These are phyloP conservation scores for Scheffersomyces coipomensis DNA, from an alignment of 805 yeast genomes.

Conservation along the genomic window DNA sequence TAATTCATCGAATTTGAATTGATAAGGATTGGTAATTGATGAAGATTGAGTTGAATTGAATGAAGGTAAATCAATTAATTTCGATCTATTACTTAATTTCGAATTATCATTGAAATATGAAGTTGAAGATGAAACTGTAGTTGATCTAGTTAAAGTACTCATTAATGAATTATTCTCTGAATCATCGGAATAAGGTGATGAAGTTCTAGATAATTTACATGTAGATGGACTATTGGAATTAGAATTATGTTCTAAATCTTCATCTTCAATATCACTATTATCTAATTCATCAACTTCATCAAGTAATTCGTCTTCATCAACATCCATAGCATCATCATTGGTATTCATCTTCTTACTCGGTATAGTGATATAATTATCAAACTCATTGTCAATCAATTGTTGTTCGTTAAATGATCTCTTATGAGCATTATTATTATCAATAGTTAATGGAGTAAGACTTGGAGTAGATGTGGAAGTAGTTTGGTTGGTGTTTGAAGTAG, in stretches of 20 bases:
- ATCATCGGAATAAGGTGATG: conserved; percentile 32
- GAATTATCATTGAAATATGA: conserved; percentile 13
- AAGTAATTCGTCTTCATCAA: background rate
- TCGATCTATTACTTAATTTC: conserved; percentile 10
- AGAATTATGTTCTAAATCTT: background rate
- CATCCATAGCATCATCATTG: background rate
- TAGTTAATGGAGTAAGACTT: background rate
- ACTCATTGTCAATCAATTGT: conserved; percentile 2
- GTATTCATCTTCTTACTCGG: background rate
- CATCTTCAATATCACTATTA: conserved; percentile 3
- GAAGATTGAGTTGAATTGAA: background rate
- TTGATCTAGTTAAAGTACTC: conserved; percentile 40
- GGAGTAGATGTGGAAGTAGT: background rate
- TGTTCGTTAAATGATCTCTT: conserved; percentile 10
- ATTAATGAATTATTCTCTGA: conserved; percentile 33
- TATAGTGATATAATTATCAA: conserved; percentile 1
- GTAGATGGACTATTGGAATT: background rate
- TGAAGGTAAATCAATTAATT: background rate
- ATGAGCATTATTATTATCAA: conserved; percentile 5
- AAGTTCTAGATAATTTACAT: conserved; percentile 30
- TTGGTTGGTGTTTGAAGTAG: background rate
- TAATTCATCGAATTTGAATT: conserved; percentile 20
- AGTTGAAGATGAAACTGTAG: conserved; percentile 37
- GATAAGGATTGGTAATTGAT: conserved; percentile 3
- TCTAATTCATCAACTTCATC: conserved; percentile 8